These are phyloP conservation scores for Tubosaeta sp. DNA, from an alignment of 768 basidiomycete genomes.

Conservation along the genomic window DNA sequence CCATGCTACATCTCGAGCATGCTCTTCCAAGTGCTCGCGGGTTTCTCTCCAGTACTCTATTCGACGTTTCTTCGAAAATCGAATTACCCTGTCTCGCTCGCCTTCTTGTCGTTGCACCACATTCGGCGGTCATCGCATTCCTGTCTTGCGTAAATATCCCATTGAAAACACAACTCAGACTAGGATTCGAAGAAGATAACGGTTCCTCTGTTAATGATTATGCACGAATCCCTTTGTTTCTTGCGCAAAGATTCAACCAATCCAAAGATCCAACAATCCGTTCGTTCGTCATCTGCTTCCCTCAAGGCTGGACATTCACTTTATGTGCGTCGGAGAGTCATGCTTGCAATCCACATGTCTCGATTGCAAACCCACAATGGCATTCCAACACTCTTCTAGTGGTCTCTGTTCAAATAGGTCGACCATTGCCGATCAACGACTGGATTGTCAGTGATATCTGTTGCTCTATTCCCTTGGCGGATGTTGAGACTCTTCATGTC, in stretches of 20 bases:
- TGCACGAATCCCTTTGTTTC: not conserved
- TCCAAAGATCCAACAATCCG: not conserved
- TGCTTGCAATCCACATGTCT: not conserved
- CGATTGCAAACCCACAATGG: not conserved
- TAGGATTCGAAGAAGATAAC: not conserved
- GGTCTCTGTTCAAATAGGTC: not conserved
- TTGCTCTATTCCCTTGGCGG: not conserved
- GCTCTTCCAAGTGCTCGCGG: slow-evolving; percentile 16
- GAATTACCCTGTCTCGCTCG: not conserved
- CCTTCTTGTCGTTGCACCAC: slow-evolving; percentile 3
- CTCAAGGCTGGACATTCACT: not conserved
- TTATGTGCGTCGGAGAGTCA: not conserved
- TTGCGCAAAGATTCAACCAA: not conserved
- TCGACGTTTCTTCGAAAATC: not conserved
- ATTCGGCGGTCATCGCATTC: slow-evolving; percentile 3
- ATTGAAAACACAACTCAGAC: not conserved
- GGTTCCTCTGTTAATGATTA: not conserved
- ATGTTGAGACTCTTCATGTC: not conserved
- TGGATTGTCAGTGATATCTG: too few species aligned
- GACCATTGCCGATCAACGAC: too few species aligned
- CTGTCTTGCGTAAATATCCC: slow-evolving; percentile 7
- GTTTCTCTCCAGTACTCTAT: not conserved
- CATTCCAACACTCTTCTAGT: slow-evolving; percentile 2
- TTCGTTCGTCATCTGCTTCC: too few species aligned
- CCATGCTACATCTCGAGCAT: slow-evolving; percentile 30